A percentile compares a stretch with the other conserved stretches of the same genome.
Evolutionary conservation across 108 stramenopile genomes (phyloP).

Genomic region (Parmales sp.): DNA sequence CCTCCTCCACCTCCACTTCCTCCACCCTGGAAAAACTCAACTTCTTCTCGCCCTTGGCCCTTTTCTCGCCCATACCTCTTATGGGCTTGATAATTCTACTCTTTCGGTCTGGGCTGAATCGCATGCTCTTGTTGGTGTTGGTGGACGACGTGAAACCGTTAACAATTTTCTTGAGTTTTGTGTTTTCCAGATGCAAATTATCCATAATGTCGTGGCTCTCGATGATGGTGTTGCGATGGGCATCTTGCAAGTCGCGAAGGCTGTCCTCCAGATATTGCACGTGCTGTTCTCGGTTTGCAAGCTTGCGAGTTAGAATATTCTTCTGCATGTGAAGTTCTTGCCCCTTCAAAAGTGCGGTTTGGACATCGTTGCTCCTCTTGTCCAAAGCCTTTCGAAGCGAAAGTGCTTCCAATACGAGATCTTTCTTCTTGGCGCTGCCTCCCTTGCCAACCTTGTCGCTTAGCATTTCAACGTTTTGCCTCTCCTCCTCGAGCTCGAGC

Average conservation of each 20-base stretch:
- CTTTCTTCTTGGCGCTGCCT: slow-evolving; percentile 43
- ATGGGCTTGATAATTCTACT: not conserved
- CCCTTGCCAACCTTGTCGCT: slow-evolving; percentile 38
- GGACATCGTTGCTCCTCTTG: slow-evolving; percentile 59
- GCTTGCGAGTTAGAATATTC: slow-evolving; percentile 65
- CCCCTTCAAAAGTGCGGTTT: slow-evolving; percentile 73
- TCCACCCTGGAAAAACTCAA: not conserved
- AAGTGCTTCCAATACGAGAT: slow-evolving; percentile 53
- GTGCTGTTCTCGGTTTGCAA: slow-evolving; percentile 63
- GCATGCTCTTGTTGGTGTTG: too few relatives aligned
- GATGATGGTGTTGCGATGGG: slow-evolving; percentile 44
- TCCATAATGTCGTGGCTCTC: slow-evolving; percentile 48
- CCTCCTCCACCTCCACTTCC: not conserved
- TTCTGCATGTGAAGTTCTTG: slow-evolving; percentile 76
- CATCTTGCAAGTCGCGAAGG: slow-evolving; percentile 54
- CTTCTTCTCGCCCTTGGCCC: not conserved
- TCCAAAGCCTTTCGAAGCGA: slow-evolving; percentile 54
- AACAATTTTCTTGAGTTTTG: slow-evolving; percentile 41
- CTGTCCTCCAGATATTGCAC: slow-evolving; percentile 67
- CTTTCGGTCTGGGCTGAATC: too few relatives aligned
- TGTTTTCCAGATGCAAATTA: slow-evolving; percentile 49
- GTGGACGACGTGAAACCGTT: slow-evolving; percentile 61
- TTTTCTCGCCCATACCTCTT: not conserved
- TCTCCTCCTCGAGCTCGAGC: slow-evolving; percentile 60
- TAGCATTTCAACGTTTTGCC: slow-evolving; percentile 62